Evolutionary conservation across 495 filamentous ascomycete species (phyloP).

Genomic region (Annulohypoxylon moriforme): DNA sequence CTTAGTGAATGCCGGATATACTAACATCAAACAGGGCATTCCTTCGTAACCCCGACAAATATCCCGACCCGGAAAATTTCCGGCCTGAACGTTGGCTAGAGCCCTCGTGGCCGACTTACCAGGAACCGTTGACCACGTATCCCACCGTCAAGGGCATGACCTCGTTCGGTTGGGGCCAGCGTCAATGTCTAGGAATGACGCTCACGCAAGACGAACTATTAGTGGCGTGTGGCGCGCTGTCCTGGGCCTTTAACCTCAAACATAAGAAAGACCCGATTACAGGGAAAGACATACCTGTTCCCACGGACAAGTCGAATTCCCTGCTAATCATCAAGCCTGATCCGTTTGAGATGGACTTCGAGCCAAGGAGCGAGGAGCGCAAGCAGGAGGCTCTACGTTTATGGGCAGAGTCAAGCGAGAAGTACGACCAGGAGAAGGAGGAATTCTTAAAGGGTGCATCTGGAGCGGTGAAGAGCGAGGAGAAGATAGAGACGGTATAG

Average conservation of each 20-base stretch:
- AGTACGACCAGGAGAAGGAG: conserved; percentile 39
- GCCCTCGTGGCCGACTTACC: conserved; percentile 64
- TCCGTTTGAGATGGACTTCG: conserved; percentile 56
- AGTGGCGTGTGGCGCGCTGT: conserved; percentile 58
- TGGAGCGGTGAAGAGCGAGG: background rate
- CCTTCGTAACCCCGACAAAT: conserved; percentile 57
- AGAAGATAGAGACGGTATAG: conserved; percentile 25
- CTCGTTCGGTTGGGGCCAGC: conserved; percentile 70
- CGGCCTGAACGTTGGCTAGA: conserved; percentile 63
- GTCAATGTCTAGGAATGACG: conserved; percentile 68
- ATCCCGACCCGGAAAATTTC: conserved; percentile 63
- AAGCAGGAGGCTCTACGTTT: conserved; percentile 47
- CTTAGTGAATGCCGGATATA: background rate
- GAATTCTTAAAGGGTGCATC: conserved; percentile 41
- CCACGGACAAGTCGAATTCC: conserved; percentile 56
- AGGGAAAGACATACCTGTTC: conserved; percentile 51
- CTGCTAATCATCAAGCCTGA: conserved; percentile 58
- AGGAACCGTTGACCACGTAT: conserved; percentile 57
- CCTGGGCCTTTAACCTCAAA: conserved; percentile 62
- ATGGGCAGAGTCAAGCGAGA: conserved; percentile 45
- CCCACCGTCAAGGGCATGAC: conserved; percentile 60
- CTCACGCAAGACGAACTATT: conserved; percentile 64
- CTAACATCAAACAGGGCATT: conserved; percentile 50
- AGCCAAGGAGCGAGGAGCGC: conserved; percentile 50
- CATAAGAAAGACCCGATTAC: conserved; percentile 49